Percentiles rank a stretch among this genome's conserved stretches.
phyloP scores from a whole-genome alignment of 768 basidiomycete species.

The Leccinum olivaceopallidum region DNA sequence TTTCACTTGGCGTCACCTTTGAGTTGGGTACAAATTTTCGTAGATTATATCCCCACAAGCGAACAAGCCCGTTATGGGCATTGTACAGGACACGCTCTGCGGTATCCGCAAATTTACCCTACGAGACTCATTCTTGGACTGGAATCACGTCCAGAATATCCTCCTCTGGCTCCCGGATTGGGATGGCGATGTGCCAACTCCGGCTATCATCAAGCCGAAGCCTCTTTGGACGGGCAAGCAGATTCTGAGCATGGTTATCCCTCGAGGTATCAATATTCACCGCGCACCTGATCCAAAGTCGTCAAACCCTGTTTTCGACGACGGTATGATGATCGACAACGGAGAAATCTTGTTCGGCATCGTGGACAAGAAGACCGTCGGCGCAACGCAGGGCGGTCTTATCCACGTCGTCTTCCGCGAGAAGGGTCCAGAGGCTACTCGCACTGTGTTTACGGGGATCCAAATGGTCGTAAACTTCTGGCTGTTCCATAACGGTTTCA shows the following conservation, averaged over 20 bases:
- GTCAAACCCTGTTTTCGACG: slow-evolving; percentile 82
- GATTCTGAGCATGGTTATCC: slow-evolving; percentile 87
- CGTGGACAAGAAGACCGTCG: slow-evolving; percentile 99
- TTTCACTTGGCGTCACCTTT: not conserved
- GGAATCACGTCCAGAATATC: slow-evolving; percentile 96
- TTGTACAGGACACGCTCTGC: slow-evolving; percentile 98
- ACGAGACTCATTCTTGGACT: slow-evolving; percentile 93
- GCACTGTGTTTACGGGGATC: slow-evolving; percentile 87
- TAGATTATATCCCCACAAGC: slow-evolving; percentile 99
- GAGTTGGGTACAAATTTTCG: not conserved
- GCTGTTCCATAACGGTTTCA: slow-evolving; percentile 99
- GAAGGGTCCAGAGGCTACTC: slow-evolving; percentile 90
- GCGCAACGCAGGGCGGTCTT: slow-evolving; percentile 90
- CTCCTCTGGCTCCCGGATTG: slow-evolving; percentile 97
- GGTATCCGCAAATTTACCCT: slow-evolving; percentile 97
- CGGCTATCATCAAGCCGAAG: slow-evolving; percentile 94
- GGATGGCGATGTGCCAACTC: slow-evolving; percentile 91
- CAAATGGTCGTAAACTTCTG: slow-evolving; percentile 98
- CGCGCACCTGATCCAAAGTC: slow-evolving; percentile 80
- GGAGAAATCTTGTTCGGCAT: slow-evolving; percentile 95
- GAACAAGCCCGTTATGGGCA: slow-evolving; percentile 99
- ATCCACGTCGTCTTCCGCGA: slow-evolving; percentile 97
- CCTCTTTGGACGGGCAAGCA: slow-evolving; percentile 99
- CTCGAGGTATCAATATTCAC: slow-evolving; percentile 91
- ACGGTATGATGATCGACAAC: slow-evolving; percentile 95